phyloP scores from a whole-genome alignment of 1,284 basidiomycete genomes.

The Pascua guehoae region DNA sequence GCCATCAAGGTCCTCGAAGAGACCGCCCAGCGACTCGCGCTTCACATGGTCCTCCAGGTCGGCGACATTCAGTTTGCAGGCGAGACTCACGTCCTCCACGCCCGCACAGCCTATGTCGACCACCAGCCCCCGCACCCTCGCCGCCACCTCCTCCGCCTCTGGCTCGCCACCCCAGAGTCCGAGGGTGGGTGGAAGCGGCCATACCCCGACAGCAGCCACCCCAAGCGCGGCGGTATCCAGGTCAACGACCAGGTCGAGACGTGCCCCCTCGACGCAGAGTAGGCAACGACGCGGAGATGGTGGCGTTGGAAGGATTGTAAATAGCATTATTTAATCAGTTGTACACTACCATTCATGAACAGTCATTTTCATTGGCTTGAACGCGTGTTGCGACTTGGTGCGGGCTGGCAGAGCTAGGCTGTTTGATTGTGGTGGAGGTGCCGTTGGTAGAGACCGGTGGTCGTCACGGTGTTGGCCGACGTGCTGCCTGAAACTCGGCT shows the following conservation, averaged over 20 bases:
- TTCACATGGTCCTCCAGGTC: slow-evolving; percentile 51
- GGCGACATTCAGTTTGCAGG: slow-evolving; percentile 48
- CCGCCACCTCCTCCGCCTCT: slow-evolving; percentile 51
- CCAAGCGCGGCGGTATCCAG: slow-evolving; percentile 46
- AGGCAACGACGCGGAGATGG: background rate
- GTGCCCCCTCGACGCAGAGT: slow-evolving; percentile 50
- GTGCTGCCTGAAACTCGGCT: too few species aligned
- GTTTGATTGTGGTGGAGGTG: too few species aligned
- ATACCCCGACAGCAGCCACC: slow-evolving; percentile 43
- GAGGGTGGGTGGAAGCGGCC: slow-evolving; percentile 50
- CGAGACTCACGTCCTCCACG: slow-evolving; percentile 48
- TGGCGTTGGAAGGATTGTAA: too few species aligned
- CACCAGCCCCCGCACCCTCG: slow-evolving; percentile 44
- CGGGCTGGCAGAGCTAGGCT: too few species aligned
- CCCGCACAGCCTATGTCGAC: slow-evolving; percentile 51
- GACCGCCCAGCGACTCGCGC: slow-evolving; percentile 43
- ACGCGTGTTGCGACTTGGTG: too few species aligned
- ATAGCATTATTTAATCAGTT: too few species aligned
- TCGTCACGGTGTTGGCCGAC: too few species aligned
- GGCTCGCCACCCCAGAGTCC: slow-evolving; percentile 46
- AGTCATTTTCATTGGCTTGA: too few species aligned
- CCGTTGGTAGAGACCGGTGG: too few species aligned
- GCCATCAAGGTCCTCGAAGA: slow-evolving; percentile 51
- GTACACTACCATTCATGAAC: too few species aligned
- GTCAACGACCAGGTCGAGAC: slow-evolving; percentile 42